Base-by-base conservation (phyloP, 768 basidiomycete genomes). In the Boletus sensibilis region DNA sequence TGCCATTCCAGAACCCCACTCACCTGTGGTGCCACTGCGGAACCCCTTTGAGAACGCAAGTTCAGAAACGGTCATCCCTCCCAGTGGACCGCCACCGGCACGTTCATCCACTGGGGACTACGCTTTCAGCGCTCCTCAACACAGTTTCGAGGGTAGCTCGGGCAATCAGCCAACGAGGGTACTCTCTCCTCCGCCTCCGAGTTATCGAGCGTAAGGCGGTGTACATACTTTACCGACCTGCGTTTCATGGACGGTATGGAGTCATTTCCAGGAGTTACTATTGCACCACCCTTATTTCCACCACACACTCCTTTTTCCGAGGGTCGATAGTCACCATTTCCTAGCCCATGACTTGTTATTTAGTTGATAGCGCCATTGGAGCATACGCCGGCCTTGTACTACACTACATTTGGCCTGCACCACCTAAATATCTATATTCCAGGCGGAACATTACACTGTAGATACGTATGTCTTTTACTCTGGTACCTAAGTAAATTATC, bases 21-120 rank as follows among this genome's bases (percentile, higher is more conserved):
- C 16, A 33, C 23, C 58, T 14, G 42, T 9, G 8, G 59, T 43
- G 18, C 50, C 60, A 12, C 37, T 73, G 2, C 55, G 29, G 43
- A 73, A 73, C 45, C 70, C 70, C 0, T 71, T 63, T 29, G 67
- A 72, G 0, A 58, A 52, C 2, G 55, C 50, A 47, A 60, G 60
- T 35, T 55, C 58, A 1, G 71, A 66, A 41, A 62, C 67, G 11
- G 9, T 60, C 27, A n/a, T 49, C 12, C 53, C 59, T 31, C 62
- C 69, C 14, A 48, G 29, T 21, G 53, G 4, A 33, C 58, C 54
- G 1, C 61, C 54, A 29, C 61, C 58, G 7, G 49, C 29, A 20
- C 56, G 21, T n/a, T 53, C 61, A 8, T 11, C 58, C 18, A 16
- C 41, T 6, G 65, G 53, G n/a, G 60, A 57, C 8, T 71, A 72